Base-by-base conservation (phyloP, 345 rosid genomes). In the Lepidium aucheri region DNA sequence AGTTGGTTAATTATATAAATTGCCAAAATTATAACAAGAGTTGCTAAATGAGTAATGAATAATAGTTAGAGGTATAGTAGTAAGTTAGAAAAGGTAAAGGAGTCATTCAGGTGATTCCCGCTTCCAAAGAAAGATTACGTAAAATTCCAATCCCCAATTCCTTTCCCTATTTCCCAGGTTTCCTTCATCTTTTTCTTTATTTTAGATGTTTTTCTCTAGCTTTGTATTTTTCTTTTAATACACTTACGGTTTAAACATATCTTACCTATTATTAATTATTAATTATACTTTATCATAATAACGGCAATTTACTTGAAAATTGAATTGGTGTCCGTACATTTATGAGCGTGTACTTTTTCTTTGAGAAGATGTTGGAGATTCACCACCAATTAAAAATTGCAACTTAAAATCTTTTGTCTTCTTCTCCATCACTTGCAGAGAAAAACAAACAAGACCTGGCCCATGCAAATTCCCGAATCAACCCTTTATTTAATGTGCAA, bases 141-240 rank as follows among this genome's bases (percentile, higher is more conserved):
- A 38, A 50, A 56, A 57, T 45, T 45, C 28, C 34, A 46, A 39
- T 39, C 58, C 65, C 51, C 41, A 40, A 63, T 41, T 62, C 56
- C 74, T 70, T 70, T 70, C 68, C 63, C 69, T 45, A 70, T 62
- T 70, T 53, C 74, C 68, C 56, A 70, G 56, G 63, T 70, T 60
- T 69, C 53, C 67, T 60, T 69, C 59, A 69, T 69, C 67, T 57
- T 38, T 68, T 32, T n/a, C 52, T 51, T 69, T 69, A 15, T 28
- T 28, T 33, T 41, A 50, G 6, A 28, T 69, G 14, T 14, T 40
- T 36, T 44, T 0, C 22, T 0, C 22, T 0, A 10, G 20, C 35
- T 11, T 26, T 17, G 15, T 28, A 22, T 15, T 53, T 64, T 63
- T 26, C 26, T 35, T 40, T 60, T 1, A 15, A 6, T 15, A 6